phyloP scores from a whole-genome alignment of 306 rosid species.

The Potentilla sterilis region DNA sequence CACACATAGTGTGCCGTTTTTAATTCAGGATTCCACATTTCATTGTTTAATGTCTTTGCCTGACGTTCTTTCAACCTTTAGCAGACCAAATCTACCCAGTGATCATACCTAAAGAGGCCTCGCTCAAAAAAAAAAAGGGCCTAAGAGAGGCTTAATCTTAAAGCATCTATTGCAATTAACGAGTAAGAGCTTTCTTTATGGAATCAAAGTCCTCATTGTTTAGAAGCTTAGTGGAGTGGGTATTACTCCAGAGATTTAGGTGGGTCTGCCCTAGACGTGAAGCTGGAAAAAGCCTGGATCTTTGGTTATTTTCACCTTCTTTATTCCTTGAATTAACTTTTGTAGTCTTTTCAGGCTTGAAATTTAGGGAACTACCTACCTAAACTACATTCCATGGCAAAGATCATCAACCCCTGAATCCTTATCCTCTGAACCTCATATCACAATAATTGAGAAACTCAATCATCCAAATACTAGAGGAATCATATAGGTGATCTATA shows the following conservation, averaged over 20 bases:
- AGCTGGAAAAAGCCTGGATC: slow-evolving; percentile 10
- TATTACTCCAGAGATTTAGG: slow-evolving; percentile 19
- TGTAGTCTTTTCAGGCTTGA: not conserved
- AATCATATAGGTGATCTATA: not conserved
- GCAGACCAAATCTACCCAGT: not conserved
- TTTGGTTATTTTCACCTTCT: not conserved
- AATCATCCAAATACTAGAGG: not conserved
- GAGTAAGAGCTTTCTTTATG: not conserved
- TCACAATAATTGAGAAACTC: not conserved
- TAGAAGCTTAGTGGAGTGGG: slow-evolving; percentile 7
- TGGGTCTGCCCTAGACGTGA: slow-evolving; percentile 2
- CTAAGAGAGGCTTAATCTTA: not conserved
- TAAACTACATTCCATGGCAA: not conserved
- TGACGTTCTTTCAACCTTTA: not conserved
- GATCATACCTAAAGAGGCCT: not conserved
- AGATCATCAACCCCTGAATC: not conserved
- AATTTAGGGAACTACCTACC: not conserved
- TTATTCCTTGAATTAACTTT: slow-evolving; percentile 4
- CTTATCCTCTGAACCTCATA: not conserved
- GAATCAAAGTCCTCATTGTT: not conserved
- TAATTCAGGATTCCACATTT: not conserved
- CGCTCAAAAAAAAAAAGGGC: not conserved
- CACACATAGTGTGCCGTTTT: not conserved
- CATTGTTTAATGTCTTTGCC: not conserved
- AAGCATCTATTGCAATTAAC: not conserved